Evolutionary conservation across 805 yeast genomes (phyloP).

Genomic region (Cyberlindnera maclurae): DNA sequence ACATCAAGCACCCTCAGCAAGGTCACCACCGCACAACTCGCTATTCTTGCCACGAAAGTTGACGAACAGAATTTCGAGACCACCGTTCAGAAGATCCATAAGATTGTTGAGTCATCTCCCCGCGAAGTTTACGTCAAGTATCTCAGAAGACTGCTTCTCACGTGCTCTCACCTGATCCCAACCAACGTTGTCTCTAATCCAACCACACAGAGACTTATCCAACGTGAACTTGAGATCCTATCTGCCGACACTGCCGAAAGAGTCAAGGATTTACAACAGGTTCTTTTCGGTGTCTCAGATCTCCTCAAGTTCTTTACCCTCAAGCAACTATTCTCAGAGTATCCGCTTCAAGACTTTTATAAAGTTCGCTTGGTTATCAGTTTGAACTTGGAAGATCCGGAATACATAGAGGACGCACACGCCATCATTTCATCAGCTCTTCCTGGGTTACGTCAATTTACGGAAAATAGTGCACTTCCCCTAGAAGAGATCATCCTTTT

Average conservation of each 20-base stretch:
- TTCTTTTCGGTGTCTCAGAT: slow-evolving; percentile 18
- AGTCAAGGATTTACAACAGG: slow-evolving; percentile 5
- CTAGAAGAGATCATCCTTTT: neutral
- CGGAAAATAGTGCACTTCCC: slow-evolving; percentile 1
- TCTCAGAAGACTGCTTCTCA: slow-evolving; percentile 26
- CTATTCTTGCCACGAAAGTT: slow-evolving; percentile 41
- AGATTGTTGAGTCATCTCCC: slow-evolving; percentile 31
- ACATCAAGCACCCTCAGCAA: slow-evolving; percentile 13
- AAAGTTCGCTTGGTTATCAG: slow-evolving; percentile 15
- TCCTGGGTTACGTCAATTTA: slow-evolving; percentile 7
- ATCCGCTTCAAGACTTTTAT: slow-evolving; percentile 20
- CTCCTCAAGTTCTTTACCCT: slow-evolving; percentile 25
- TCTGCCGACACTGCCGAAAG: slow-evolving; percentile 8
- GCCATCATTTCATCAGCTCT: slow-evolving; percentile 8
- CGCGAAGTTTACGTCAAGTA: slow-evolving; percentile 29
- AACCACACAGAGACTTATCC: slow-evolving; percentile 16
- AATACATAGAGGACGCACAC: slow-evolving; percentile 8
- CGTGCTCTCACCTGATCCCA: slow-evolving; percentile 23
- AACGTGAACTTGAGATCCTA: slow-evolving; percentile 20
- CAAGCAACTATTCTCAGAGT: slow-evolving; percentile 25
- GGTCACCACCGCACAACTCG: slow-evolving; percentile 46
- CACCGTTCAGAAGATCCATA: slow-evolving; percentile 38
- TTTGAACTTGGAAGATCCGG: slow-evolving; percentile 6
- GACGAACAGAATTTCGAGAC: slow-evolving; percentile 33
- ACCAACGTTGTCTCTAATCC: slow-evolving; percentile 17